Percentiles rank a stretch among this genome's conserved stretches.
Conservation (phyloP, 441 rosid genomes). For the Jatropha multifida region DNA sequence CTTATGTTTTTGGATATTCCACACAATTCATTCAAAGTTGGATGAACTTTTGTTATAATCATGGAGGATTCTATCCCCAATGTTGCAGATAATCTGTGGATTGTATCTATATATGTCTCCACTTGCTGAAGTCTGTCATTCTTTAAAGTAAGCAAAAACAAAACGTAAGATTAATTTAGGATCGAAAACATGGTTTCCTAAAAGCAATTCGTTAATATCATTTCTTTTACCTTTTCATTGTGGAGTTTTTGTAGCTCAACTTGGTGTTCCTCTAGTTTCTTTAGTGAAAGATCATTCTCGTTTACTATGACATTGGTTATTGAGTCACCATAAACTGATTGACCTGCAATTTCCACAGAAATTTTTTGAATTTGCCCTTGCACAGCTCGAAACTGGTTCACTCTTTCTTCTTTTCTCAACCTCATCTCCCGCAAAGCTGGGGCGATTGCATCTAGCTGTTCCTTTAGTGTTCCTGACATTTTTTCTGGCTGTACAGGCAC, state of each 20-base stretch:
- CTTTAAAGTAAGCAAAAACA: conserved; percentile 38
- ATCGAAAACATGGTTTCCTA: background rate
- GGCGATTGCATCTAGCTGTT: conserved; percentile 86
- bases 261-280: conserved; percentile 91
- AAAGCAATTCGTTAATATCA: background rate
- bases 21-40: conserved; percentile 82
- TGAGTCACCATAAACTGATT: conserved; percentile 64
- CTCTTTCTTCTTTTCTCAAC: conserved; percentile 79
- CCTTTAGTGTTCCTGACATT: conserved; percentile 77
- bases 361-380: conserved; percentile 86
- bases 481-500: conserved; percentile 71
- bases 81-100: conserved; percentile 63
- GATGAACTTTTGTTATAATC: conserved; percentile 95
- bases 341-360: conserved; percentile 87
- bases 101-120: conserved; percentile 63
- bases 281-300: conserved; percentile 81
- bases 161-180: conserved; percentile 13
- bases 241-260: conserved; percentile 80
- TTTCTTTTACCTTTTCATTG: conserved; percentile 68
- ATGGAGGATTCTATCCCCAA: conserved; percentile 94
- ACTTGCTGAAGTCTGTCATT: conserved; percentile 85
- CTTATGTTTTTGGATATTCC: conserved; percentile 95
- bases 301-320: conserved; percentile 58
- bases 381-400: conserved; percentile 70
- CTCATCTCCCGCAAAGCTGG: conserved; percentile 92